A percentile compares a stretch with the other conserved stretches of the same genome.
These are phyloP conservation scores for Balakata baccata DNA, from an alignment of 345 rosid species.

Conservation along the genomic window DNA sequence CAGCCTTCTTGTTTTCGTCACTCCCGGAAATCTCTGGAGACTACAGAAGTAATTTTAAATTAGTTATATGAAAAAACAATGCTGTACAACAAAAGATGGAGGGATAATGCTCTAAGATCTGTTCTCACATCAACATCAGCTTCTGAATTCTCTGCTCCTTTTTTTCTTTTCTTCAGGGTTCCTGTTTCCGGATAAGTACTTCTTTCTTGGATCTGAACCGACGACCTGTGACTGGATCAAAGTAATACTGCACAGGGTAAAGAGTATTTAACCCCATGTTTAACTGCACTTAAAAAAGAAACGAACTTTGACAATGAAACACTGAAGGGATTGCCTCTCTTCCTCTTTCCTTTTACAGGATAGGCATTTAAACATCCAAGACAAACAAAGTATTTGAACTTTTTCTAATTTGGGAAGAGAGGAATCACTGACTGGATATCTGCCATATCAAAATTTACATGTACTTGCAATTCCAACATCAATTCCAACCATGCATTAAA, in stretches of 20 bases:
- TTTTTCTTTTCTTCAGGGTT: conserved; percentile 24
- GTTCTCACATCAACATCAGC: conserved; percentile 35
- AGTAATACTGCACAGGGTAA: conserved; percentile 40
- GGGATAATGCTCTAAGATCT: neutral
- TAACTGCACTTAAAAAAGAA: neutral
- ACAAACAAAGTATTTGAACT: neutral
- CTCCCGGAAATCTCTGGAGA: conserved; percentile 28
- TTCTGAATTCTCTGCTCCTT: conserved; percentile 26
- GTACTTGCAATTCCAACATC: neutral
- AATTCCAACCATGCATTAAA: too few species aligned
- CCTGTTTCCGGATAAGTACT: conserved; percentile 50
- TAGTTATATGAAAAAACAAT: neutral
- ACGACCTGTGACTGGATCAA: conserved; percentile 32
- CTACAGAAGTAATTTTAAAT: conserved; percentile 22
- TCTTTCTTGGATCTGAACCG: conserved; percentile 51
- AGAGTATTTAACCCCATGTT: neutral
- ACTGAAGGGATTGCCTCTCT: neutral
- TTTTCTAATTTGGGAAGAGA: neutral
- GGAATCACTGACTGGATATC: neutral
- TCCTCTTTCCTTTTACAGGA: neutral
- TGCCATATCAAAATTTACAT: neutral
- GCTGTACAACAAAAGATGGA: neutral
- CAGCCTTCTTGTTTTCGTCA: conserved; percentile 31
- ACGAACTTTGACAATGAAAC: neutral
- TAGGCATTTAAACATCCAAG: neutral